Conservation (phyloP, 495 filamentous ascomycete species). For the Chaetomidium leptoderma region DNA sequence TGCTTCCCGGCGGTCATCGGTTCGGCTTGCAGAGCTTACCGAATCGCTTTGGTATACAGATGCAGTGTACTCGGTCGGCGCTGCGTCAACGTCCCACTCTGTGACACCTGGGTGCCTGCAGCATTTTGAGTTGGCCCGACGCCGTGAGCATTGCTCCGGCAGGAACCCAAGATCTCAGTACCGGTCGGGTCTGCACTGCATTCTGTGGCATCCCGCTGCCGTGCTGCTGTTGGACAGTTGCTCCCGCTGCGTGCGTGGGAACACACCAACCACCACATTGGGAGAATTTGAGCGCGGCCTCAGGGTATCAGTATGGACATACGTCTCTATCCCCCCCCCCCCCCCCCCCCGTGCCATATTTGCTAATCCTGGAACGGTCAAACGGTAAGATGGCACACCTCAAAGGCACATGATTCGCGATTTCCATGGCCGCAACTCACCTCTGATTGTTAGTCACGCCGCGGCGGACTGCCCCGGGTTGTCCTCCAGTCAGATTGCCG, state of each 20-base stretch:
- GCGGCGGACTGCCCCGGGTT: conserved; percentile 17
- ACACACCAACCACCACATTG: not conserved
- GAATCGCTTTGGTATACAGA: not conserved
- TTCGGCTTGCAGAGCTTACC: not conserved
- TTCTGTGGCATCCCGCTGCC: not conserved
- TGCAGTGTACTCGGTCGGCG: not conserved
- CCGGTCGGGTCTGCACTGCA: not conserved
- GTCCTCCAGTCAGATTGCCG: conserved; percentile 13
- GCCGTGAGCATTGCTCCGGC: conserved; percentile 2
- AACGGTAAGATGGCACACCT: conserved; percentile 12
- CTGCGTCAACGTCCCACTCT: conserved; percentile 1
- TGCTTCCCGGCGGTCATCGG: not conserved
- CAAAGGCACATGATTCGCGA: conserved; percentile 9
- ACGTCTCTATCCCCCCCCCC: too few relatives aligned
- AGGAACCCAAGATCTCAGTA: conserved; percentile 9
- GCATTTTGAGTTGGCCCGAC: conserved; percentile 14
- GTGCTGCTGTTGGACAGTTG: not conserved
- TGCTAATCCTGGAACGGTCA: conserved; percentile 15
- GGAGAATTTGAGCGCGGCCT: too few relatives aligned
- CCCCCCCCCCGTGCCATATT: conserved; percentile 9
- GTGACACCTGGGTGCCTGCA: conserved; percentile 19
- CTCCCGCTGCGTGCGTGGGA: not conserved
- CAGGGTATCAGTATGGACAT: not conserved
- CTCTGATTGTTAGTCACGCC: conserved; percentile 20
- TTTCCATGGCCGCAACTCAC: conserved; percentile 1